Conservation (phyloP, 192 early-diverging fungal genomes). For the Linderina pennispora region DNA sequence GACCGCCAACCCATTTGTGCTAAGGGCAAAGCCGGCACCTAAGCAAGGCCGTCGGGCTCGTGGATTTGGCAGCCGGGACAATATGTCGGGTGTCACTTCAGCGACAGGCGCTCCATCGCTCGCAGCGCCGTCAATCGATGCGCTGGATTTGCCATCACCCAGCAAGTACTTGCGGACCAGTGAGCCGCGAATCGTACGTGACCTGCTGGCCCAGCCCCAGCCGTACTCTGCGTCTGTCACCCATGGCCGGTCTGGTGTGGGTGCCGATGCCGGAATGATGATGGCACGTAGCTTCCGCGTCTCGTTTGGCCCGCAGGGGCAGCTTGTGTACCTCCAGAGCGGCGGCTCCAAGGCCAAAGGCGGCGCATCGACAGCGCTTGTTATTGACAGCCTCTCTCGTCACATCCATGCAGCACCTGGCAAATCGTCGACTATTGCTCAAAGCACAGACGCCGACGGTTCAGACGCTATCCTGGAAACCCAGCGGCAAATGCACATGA, state of each 20-base stretch:
- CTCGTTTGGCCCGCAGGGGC: slow-evolving; percentile 76
- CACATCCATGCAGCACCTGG: slow-evolving; percentile 23
- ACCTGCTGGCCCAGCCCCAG: slow-evolving; percentile 8
- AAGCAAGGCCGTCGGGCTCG: too few species aligned
- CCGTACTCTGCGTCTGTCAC: slow-evolving; percentile 33
- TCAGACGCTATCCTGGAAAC: slow-evolving; percentile 1
- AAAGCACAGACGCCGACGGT: not conserved
- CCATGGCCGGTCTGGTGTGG: slow-evolving; percentile 40
- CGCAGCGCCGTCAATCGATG: slow-evolving; percentile 8
- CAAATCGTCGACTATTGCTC: not conserved
- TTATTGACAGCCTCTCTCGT: slow-evolving; percentile 44
- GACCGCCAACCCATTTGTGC: too few species aligned
- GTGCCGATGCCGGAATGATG: slow-evolving; percentile 68
- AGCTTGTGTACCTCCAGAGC: slow-evolving; percentile 47
- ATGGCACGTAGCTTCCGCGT: slow-evolving; percentile 81
- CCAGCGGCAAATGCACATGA: slow-evolving; percentile 11
- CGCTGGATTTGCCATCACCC: slow-evolving; percentile 28
- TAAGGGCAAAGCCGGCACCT: too few species aligned
- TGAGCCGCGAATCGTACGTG: slow-evolving; percentile 11
- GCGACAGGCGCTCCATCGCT: not conserved
- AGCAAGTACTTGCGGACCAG: slow-evolving; percentile 31
- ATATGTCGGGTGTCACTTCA: not conserved
- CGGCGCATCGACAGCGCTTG: slow-evolving; percentile 6
- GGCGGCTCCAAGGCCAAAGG: slow-evolving; percentile 1
- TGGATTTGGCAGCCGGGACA: too few species aligned